phyloP scores from a whole-genome alignment of 2,329 filamentous ascomycete genomes.

The Diplodia intermedia region DNA sequence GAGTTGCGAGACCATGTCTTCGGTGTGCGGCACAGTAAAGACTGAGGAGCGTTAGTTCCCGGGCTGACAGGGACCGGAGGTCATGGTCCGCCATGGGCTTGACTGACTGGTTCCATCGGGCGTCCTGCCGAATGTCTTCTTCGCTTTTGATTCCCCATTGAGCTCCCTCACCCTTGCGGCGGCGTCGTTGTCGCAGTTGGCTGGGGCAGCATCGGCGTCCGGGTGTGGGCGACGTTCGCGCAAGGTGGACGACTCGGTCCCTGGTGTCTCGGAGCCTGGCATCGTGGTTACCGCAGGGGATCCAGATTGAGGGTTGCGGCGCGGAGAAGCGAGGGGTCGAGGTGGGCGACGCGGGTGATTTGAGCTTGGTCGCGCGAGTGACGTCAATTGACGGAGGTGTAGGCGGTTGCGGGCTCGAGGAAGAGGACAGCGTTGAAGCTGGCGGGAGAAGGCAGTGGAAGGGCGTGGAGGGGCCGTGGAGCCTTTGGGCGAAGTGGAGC shows the following conservation, averaged over 20 bases:
- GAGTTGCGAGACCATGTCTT: conserved; percentile 98
- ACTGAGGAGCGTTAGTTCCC: conserved; percentile 62
- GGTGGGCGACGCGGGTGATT: background rate
- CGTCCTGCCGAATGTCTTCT: conserved; percentile 89
- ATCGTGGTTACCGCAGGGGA: background rate
- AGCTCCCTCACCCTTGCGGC: conserved; percentile 55
- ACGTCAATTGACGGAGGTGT: conserved; percentile 8
- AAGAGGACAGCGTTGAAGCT: conserved; percentile 1
- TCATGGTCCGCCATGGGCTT: background rate
- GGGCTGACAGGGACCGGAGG: background rate
- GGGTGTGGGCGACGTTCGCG: conserved; percentile 19
- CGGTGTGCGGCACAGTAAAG: conserved; percentile 92
- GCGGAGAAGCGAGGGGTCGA: background rate
- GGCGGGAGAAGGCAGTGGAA: conserved; percentile 8
- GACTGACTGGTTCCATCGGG: conserved; percentile 85
- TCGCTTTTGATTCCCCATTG: conserved; percentile 61
- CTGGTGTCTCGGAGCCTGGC: conserved; percentile 31
- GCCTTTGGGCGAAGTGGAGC: conserved; percentile 1
- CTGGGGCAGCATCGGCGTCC: background rate
- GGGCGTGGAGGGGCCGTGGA: background rate
- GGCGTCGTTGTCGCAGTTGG: background rate
- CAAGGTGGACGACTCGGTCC: conserved; percentile 15
- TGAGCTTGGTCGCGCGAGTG: background rate
- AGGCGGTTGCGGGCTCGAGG: conserved; percentile 13
- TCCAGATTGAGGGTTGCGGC: conserved; percentile 7